Conservation (phyloP, 2,329 filamentous ascomycete genomes). For the Trichoderma sp. region DNA sequence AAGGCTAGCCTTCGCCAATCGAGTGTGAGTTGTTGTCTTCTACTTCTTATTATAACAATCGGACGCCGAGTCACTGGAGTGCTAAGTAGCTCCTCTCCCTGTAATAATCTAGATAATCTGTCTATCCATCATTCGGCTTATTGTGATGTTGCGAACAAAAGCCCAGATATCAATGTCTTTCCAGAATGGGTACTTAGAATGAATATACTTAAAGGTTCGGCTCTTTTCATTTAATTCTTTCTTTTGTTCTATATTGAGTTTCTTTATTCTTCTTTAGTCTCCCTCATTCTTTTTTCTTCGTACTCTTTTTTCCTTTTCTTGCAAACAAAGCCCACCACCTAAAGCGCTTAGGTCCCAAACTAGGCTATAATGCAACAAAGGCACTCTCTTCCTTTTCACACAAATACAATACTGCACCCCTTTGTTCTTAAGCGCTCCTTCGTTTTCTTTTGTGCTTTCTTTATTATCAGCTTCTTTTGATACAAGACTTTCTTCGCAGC, state of each 20-base stretch:
- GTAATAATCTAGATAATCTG: neutral
- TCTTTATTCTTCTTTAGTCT: neutral
- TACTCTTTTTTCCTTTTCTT: neutral
- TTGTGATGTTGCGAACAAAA: neutral
- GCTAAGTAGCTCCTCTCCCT: neutral
- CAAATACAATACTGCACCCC: neutral
- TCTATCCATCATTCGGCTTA: neutral
- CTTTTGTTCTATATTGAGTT: neutral
- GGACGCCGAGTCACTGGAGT: too few species aligned
- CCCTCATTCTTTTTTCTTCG: neutral
- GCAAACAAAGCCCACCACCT: neutral
- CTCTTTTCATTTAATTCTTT: neutral
- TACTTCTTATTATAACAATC: too few species aligned
- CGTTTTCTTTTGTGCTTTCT: neutral
- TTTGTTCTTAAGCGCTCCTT: neutral
- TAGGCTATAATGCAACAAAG: neutral
- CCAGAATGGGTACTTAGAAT: neutral
- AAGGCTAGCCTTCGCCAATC: too few species aligned
- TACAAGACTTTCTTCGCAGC: neutral
- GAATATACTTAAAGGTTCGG: neutral
- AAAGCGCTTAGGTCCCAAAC: neutral
- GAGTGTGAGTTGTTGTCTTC: too few species aligned
- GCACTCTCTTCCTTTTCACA: neutral
- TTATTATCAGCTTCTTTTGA: neutral
- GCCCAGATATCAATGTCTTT: neutral